Evolutionary conservation across 2,329 filamentous ascomycete genomes (phyloP).

Genomic region (Graphium sp.): DNA sequence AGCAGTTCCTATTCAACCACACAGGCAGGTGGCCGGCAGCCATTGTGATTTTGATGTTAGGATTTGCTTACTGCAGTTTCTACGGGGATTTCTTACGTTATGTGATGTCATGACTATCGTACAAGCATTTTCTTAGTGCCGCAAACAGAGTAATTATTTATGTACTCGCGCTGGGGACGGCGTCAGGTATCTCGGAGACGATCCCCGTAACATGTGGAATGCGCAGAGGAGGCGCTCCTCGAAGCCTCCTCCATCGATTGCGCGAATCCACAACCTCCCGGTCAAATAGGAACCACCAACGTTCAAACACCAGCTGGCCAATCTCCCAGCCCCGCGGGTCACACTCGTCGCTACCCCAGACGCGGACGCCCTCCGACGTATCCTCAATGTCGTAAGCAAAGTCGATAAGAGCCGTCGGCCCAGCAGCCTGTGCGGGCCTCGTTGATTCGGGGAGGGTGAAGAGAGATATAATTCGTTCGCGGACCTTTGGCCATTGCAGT

Average conservation of each 20-base stretch:
- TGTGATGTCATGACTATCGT: no score
- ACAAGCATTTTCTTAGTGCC: no score
- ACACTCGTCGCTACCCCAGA: conserved; percentile 32
- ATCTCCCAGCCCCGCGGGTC: conserved; percentile 35
- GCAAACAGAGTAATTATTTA: no score
- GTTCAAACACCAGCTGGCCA: conserved; percentile 37
- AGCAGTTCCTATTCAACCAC: no score
- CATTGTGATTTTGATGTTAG: no score
- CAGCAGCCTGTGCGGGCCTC: conserved; percentile 27
- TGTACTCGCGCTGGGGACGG: conserved; percentile 4
- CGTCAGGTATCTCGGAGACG: no score
- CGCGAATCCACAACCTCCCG: conserved; percentile 31
- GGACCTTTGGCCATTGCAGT: conserved; percentile 36
- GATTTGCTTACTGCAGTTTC: no score
- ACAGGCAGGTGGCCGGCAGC: no score
- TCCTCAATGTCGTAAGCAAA: conserved; percentile 42
- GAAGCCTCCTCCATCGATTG: conserved; percentile 28
- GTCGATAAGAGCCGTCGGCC: conserved; percentile 27
- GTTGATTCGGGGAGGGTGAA: conserved; percentile 27
- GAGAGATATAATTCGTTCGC: conserved; percentile 33
- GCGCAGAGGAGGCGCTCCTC: conserved; percentile 21
- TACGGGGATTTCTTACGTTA: no score
- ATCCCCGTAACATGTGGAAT: no score
- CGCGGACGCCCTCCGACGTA: conserved; percentile 27
- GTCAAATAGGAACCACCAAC: conserved; percentile 46